Conservation (phyloP, 495 filamentous ascomycete genomes). For the Xylaria longipes region DNA sequence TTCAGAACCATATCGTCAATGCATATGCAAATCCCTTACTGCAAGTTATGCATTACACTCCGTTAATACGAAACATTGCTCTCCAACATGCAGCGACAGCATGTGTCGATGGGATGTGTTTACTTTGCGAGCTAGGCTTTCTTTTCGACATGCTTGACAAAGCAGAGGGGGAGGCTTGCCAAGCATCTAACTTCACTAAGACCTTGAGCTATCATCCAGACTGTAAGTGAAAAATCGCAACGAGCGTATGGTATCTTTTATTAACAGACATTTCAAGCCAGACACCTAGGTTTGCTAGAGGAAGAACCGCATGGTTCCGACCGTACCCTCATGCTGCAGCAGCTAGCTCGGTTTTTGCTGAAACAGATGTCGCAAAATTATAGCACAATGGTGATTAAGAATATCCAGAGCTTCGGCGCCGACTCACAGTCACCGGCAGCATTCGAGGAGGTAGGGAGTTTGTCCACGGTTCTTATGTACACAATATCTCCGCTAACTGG, state of each 20-base stretch:
- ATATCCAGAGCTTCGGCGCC: constrained; percentile 40
- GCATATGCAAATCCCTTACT: constrained; percentile 94
- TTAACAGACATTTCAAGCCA: constrained; percentile 51
- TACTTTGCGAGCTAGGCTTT: constrained; percentile 94
- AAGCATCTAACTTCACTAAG: constrained; percentile 95
- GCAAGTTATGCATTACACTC: constrained; percentile 89
- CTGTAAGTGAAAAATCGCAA: constrained; percentile 45
- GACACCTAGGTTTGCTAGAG: constrained; percentile 76
- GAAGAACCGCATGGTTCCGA: constrained; percentile 72
- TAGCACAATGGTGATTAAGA: constrained; percentile 61
- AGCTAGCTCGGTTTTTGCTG: constrained; percentile 77
- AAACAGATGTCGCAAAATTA: constrained; percentile 75
- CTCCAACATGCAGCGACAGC: constrained; percentile 86
- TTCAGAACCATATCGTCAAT: constrained; percentile 96
- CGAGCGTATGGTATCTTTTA: constrained; percentile 15
- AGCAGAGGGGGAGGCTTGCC: constrained; percentile 88
- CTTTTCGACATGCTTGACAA: constrained; percentile 98
- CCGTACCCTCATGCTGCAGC: constrained; percentile 76
- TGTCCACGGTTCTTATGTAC: background rate
- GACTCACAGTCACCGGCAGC: constrained; percentile 26
- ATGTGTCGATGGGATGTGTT: constrained; percentile 80
- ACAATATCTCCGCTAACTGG: constrained; percentile 13
- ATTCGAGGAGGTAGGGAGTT: constrained; percentile 38
- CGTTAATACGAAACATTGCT: constrained; percentile 84
- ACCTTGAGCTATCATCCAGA: constrained; percentile 80